These are phyloP conservation scores for Rhodotorula sp. DNA, from an alignment of 1,284 basidiomycete species.

Conservation along the genomic window DNA sequence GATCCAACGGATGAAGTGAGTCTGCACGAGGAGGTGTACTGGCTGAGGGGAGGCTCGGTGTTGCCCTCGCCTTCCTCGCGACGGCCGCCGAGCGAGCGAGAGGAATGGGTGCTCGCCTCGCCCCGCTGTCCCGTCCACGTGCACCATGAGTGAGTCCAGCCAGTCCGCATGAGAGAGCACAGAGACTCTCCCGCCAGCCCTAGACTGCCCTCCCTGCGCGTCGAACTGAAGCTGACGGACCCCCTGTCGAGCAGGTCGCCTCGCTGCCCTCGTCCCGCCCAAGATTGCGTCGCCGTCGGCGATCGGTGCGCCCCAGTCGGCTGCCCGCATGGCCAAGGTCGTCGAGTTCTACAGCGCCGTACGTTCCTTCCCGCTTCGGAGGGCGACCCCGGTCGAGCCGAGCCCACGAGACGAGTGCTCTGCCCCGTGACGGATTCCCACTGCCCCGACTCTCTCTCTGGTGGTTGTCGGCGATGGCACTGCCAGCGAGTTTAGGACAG, in stretches of 20 bases:
- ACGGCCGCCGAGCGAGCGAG: not conserved
- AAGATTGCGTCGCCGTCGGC: conserved; percentile 47
- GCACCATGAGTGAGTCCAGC: conserved; percentile 3
- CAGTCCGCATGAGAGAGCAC: not conserved
- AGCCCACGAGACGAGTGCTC: not conserved
- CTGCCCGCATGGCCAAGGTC: conserved; percentile 46
- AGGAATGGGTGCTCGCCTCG: not conserved
- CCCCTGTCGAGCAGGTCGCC: conserved; percentile 14
- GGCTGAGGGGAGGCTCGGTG: too few species aligned
- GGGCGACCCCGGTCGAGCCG: not conserved
- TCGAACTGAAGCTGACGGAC: not conserved
- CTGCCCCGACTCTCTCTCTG: too few species aligned
- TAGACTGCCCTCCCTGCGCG: too few species aligned
- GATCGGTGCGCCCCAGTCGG: conserved; percentile 41
- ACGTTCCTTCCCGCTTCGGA: not conserved
- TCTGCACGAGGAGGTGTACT: too few species aligned
- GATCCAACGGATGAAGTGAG: too few species aligned
- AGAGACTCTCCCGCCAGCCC: too few species aligned
- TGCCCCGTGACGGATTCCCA: too few species aligned
- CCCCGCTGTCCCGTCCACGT: not conserved
- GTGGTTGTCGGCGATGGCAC: not conserved
- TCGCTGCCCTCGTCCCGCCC: conserved; percentile 45
- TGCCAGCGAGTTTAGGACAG: too few species aligned
- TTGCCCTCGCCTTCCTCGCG: too few species aligned
- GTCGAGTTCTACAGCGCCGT: conserved; percentile 49